Conservation (phyloP, 2,329 filamentous ascomycete species). For the Phyllosticta capitalensis region DNA sequence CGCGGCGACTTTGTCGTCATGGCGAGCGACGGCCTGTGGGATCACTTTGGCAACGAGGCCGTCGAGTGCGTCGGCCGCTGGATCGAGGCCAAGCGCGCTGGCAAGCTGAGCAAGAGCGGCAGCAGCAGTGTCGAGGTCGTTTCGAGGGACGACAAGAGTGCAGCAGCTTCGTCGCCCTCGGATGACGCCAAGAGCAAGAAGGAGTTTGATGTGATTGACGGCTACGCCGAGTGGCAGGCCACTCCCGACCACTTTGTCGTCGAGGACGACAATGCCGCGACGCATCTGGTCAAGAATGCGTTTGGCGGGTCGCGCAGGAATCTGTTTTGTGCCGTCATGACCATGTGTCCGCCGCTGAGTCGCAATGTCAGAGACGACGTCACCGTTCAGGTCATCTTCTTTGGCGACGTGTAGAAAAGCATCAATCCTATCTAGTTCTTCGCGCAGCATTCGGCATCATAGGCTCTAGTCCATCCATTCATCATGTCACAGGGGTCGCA, state of each 20-base stretch:
- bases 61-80: slow-evolving; percentile 50
- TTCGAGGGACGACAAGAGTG: slow-evolving; percentile 1
- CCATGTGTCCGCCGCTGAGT: slow-evolving; percentile 22
- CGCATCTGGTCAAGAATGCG: slow-evolving; percentile 44
- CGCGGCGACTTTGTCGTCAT: slow-evolving; percentile 51
- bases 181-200: neutral
- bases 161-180: slow-evolving; percentile 13
- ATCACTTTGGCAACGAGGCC: slow-evolving; percentile 48
- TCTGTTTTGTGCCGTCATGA: slow-evolving; percentile 32
- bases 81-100: slow-evolving; percentile 32
- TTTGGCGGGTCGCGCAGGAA: slow-evolving; percentile 39
- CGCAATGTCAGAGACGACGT: slow-evolving; percentile 41
- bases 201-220: slow-evolving; percentile 16
- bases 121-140: neutral
- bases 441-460: no score
- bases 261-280: slow-evolving; percentile 44
- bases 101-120: neutral
- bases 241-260: slow-evolving; percentile 37
- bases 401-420: slow-evolving; percentile 27
- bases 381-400: slow-evolving; percentile 46
- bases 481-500: no score
- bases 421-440: no score
- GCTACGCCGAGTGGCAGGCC: slow-evolving; percentile 30
- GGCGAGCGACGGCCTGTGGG: slow-evolving; percentile 59
- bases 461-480: no score